Conservation (phyloP, 306 rosid species). For the Sechiopsis laciniata region DNA sequence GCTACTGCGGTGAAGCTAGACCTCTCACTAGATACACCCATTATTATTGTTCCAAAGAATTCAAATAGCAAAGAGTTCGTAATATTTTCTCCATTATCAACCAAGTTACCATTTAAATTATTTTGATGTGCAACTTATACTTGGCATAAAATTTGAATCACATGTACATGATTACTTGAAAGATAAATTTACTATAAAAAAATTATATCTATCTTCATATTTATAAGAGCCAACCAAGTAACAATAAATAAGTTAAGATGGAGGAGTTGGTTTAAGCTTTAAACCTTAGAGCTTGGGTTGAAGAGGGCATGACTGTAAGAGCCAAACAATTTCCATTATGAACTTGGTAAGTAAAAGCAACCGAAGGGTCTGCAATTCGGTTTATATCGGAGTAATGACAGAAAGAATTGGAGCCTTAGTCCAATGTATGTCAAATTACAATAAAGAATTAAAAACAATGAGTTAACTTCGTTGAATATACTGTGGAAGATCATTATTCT, state of each 20-base stretch:
- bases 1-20: slow-evolving; percentile 84
- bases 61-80: slow-evolving; percentile 89
- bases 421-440: background rate
- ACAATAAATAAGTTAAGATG: no score
- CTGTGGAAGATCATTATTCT: background rate
- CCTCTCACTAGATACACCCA: slow-evolving; percentile 93
- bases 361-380: background rate
- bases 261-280: no score
- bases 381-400: background rate
- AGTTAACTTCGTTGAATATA: background rate
- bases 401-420: background rate
- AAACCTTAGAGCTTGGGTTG: no score
- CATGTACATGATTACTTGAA: background rate
- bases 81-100: slow-evolving; percentile 21
- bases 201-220: background rate
- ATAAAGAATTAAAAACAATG: background rate
- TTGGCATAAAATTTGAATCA: background rate
- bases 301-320: no score
- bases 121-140: background rate
- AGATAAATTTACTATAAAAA: background rate
- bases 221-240: background rate
- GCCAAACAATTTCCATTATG: background rate
- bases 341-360: background rate
- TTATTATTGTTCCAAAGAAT: slow-evolving; percentile 76
- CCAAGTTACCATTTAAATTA: background rate